Percentiles rank a stretch among this genome's conserved stretches.
Conservation (phyloP, 768 basidiomycete species). For the Tulasnella sp. region DNA sequence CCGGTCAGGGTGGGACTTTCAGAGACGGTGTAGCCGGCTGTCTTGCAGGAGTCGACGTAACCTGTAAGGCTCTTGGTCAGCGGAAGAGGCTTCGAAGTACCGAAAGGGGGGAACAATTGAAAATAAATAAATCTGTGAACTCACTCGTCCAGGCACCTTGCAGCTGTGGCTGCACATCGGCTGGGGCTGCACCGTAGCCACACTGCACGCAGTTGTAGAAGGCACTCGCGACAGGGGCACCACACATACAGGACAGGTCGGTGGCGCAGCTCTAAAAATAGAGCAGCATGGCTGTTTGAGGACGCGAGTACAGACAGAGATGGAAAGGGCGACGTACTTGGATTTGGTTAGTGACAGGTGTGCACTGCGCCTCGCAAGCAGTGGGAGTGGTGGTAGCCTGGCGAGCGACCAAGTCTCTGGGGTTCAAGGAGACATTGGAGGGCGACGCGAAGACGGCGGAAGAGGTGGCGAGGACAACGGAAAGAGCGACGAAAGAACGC, state of each 20-base stretch:
- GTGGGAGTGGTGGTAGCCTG: neutral
- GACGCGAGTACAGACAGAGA: neutral
- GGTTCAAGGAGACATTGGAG: neutral
- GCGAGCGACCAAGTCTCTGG: neutral
- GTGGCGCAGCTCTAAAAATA: neutral
- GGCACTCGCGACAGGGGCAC: neutral
- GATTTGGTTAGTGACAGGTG: neutral
- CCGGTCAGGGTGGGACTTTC: neutral
- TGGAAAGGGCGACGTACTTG: neutral
- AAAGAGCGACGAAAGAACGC: neutral
- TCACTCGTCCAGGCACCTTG: too few relatives aligned
- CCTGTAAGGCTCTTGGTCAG: neutral
- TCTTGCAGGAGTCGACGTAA: neutral
- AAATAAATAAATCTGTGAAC: too few relatives aligned
- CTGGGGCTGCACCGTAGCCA: neutral
- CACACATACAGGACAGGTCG: neutral
- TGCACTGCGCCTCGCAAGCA: neutral
- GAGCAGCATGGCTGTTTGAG: neutral
- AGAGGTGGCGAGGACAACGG: neutral
- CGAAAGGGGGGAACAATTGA: neutral
- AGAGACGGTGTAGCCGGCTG: neutral
- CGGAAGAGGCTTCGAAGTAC: neutral
- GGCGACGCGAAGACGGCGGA: neutral
- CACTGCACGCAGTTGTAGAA: neutral
- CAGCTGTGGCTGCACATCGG: neutral